Base-by-base conservation (phyloP, 345 rosid species). In the Gynandropsis gynandra region DNA sequence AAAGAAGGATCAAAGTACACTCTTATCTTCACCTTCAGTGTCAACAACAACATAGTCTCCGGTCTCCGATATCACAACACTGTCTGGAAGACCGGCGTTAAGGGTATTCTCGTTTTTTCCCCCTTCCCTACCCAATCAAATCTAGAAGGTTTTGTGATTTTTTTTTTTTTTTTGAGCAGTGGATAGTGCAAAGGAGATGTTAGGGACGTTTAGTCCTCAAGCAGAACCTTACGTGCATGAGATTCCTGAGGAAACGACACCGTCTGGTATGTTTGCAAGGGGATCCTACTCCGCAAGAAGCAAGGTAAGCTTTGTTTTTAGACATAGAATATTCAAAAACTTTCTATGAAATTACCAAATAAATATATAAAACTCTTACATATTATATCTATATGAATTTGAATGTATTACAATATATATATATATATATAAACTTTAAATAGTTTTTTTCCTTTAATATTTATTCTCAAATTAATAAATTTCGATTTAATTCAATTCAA, bases 131-230 rank as follows among this genome's bases (percentile, higher is more conserved):
- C n/a, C n/a, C n/a, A n/a, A n/a, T n/a, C n/a, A n/a, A n/a, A n/a
- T n/a, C n/a, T n/a, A n/a, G n/a, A n/a, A n/a, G n/a, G n/a, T 7
- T 1, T 16, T 38, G n/a, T 31, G 19, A 15, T 52, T 50, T 16
- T 20, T 27, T n/a, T 39, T n/a, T 12, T 12, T 39, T 33, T 4
- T 37, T 38, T 16, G 56, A 14, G 37, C 71, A 90, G 98, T 90
- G 59, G 98, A 90, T 66, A 73, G 81, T 62, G 36, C 81, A 1
- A 88, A 88, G 70, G 83, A 79, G 72, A 90, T 87, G 98, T 65
- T 90, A 1, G 98, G 98, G 56, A 90, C 98, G 9, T 83, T 83
- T 58, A 82, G 98, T 69, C 98, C 98, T 24, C 95, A 90, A 71
- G 70, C 79, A 27, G 98, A 87, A 43, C 67, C 92, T 16, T 90